phyloP scores from a whole-genome alignment of 2,329 filamentous ascomycete genomes.

The Dothiorella sarmentorum region DNA sequence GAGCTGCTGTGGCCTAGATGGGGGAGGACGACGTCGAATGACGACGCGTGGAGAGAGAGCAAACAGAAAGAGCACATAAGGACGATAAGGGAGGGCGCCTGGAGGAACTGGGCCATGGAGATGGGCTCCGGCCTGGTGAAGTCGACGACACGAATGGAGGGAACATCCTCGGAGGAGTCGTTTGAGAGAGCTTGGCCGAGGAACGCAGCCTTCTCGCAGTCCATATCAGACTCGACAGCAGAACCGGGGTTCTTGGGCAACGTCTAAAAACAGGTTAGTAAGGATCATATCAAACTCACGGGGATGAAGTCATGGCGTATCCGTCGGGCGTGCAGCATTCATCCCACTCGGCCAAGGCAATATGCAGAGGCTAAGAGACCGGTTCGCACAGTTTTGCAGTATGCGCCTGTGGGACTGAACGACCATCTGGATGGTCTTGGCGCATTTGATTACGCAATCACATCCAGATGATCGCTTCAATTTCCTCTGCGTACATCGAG shows the following conservation, averaged over 20 bases:
- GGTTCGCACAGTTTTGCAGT: no score
- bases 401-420: no score
- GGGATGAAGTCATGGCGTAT: neutral
- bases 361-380: no score
- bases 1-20: constrained; percentile 47
- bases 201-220: constrained; percentile 48
- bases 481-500: neutral
- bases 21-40: constrained; percentile 49
- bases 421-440: no score
- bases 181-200: constrained; percentile 37
- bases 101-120: constrained; percentile 44
- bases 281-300: neutral
- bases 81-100: constrained; percentile 45
- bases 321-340: neutral
- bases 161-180: constrained; percentile 35
- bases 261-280: constrained; percentile 19
- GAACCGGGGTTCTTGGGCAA: neutral
- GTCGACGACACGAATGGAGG: constrained; percentile 35
- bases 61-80: constrained; percentile 50
- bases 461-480: neutral
- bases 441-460: no score
- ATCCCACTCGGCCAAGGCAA: neutral
- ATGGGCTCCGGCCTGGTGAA: constrained; percentile 40
- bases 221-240: constrained; percentile 25
- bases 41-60: constrained; percentile 55